Conservation (phyloP, 371 early-diverging fungal genomes). For the Saksenaea oblongispora region DNA sequence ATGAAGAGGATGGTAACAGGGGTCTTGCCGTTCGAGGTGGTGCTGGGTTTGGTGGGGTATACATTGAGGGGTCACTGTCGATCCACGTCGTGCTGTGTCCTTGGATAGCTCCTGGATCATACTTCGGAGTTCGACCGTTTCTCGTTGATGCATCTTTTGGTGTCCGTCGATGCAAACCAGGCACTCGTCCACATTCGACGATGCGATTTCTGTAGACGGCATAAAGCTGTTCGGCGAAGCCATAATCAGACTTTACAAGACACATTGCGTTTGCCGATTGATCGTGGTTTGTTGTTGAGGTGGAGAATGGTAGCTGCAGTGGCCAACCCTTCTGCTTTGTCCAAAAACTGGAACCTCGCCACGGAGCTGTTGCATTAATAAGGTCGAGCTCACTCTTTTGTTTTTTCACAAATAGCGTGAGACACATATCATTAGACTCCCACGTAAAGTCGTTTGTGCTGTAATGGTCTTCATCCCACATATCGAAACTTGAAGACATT, state of each 20-base stretch:
- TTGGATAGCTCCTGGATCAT: conserved; percentile 2
- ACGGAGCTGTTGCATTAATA: conserved; percentile 16
- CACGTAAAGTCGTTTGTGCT: conserved; percentile 55
- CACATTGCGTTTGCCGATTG: conserved; percentile 56
- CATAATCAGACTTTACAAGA: conserved; percentile 46
- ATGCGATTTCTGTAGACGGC: conserved; percentile 50
- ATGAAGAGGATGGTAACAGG: background rate
- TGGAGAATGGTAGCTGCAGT: conserved; percentile 47
- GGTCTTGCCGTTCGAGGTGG: background rate
- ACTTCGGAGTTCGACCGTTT: background rate
- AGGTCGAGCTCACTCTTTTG: conserved; percentile 18
- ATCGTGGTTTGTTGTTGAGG: conserved; percentile 52
- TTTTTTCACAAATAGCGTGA: conserved; percentile 36
- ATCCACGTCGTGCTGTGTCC: conserved; percentile 23
- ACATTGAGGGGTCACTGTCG: conserved; percentile 16
- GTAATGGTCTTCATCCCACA: conserved; percentile 57
- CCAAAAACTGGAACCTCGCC: conserved; percentile 36
- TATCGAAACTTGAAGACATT: conserved; percentile 35
- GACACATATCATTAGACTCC: conserved; percentile 51
- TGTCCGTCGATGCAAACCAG: conserved; percentile 9
- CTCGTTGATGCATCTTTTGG: background rate
- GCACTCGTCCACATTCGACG: conserved; percentile 47
- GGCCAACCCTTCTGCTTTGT: conserved; percentile 50
- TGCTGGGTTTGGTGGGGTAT: background rate
- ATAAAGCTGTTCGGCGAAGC: conserved; percentile 45